A percentile compares a stretch with the other conserved stretches of the same genome.
Evolutionary conservation across 1,284 basidiomycete genomes (phyloP).

Genomic region (Cutaneotrichosporon dermatis): DNA sequence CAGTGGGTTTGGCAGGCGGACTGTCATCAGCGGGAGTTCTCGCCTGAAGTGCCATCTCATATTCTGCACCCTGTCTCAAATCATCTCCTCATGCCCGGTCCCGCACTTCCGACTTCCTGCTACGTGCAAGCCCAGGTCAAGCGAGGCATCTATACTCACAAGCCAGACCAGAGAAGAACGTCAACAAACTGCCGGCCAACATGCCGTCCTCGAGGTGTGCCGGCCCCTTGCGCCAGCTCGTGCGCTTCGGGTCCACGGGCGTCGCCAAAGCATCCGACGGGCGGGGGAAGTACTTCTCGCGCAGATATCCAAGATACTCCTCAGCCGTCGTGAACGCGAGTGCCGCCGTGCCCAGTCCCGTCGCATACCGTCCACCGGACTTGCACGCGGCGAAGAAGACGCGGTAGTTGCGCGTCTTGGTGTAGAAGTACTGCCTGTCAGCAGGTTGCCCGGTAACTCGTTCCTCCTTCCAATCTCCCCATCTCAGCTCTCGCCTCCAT

Average conservation of each 20-base stretch:
- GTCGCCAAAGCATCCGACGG: constrained; percentile 8
- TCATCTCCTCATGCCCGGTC: neutral
- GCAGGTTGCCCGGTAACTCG: neutral
- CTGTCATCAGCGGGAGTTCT: constrained; percentile 19
- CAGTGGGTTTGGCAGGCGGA: constrained; percentile 39
- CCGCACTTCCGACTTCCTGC: neutral
- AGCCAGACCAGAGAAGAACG: constrained; percentile 26
- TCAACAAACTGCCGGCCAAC: constrained; percentile 37
- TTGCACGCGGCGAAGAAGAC: constrained; percentile 36
- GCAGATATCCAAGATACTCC: constrained; percentile 34
- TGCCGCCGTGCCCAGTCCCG: constrained; percentile 35
- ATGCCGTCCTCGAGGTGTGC: constrained; percentile 41
- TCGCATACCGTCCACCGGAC: constrained; percentile 35
- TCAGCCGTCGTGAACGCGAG: constrained; percentile 36
- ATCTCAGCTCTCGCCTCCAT: too few relatives aligned
- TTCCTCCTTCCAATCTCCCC: too few relatives aligned
- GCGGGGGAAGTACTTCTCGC: constrained; percentile 26
- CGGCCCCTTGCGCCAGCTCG: constrained; percentile 34
- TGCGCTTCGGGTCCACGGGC: constrained; percentile 15
- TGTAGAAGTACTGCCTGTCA: constrained; percentile 46
- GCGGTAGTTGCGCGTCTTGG: constrained; percentile 48
- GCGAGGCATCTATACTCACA: constrained; percentile 30
- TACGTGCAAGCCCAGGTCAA: too few relatives aligned
- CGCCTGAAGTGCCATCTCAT: too few relatives aligned
- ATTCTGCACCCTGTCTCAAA: too few relatives aligned